Evolutionary conservation across 164 flowering plant species (phyloP), one percentile per base, ranked within the genome.

Genomic region (Chimonanthus praecox): DNA sequence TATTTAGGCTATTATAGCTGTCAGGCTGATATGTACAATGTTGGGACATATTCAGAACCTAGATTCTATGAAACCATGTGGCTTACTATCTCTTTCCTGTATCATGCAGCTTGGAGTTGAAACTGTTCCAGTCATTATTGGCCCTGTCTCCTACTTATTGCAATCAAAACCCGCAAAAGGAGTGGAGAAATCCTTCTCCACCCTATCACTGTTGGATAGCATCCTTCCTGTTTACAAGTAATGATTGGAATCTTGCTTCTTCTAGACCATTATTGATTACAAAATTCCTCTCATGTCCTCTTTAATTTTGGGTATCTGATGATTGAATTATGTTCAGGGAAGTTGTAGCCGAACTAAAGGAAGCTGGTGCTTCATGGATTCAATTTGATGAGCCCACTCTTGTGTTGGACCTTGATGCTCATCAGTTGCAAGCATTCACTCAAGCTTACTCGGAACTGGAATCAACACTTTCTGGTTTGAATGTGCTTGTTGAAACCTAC

Each of bases 121-220:
- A 33, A 92, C 97, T 18, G 89, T 90, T 68, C 97, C 97, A 13
- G 89, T 89, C 20, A 83, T 92, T 76, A 73, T 92, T 69, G 94
- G 97, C n/a, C 97, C 97, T 20, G 90, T 92, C 15, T 87, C 94
- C 6, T 92, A 90, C 84, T 80, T 90, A 83, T 78, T 90, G 86
- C 82, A 88, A 7, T 90, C 94, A 8, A 92, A 92, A 79, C 90
- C 92, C 58, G 93, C 93, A 21, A 92, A 89, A 85, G 97, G 94
- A 75, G 92, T 89, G 45, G 92, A 86, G 75, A 90, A 90, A 71
- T 77, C 88, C 58, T 92, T 92, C 61, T 69, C 83, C 68, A 85
- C 84, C 72, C 90, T 92, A 13, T 89, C 93, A 63, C 89, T 92
- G n/a, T 81, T 92, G 50, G 85, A 70, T 73, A 84, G 89, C 47